A percentile compares a stretch with the other conserved stretches of the same genome.
phyloP scores from a whole-genome alignment of 108 stramenopile species.

The Skeletonema grethae region DNA sequence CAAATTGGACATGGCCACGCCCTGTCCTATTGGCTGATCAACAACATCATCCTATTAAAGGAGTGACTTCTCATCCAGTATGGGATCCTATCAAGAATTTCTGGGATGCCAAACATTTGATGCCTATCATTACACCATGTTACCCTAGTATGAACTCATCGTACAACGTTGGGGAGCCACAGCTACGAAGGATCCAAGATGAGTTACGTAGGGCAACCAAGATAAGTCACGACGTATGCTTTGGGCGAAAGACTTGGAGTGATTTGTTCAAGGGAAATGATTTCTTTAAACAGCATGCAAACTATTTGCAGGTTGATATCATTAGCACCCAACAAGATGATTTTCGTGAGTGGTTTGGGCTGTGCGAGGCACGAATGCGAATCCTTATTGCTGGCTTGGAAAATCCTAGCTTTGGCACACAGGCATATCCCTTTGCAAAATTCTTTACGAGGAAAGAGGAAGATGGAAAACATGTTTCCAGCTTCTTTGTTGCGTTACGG shows the following conservation, averaged over 20 bases:
- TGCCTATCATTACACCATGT: slow-evolving; percentile 97
- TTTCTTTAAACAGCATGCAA: slow-evolving; percentile 52
- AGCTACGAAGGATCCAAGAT: slow-evolving; percentile 78
- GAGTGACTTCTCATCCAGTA: slow-evolving; percentile 46
- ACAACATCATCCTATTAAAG: slow-evolving; percentile 11
- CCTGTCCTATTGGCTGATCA: slow-evolving; percentile 52
- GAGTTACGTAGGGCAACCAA: slow-evolving; percentile 67
- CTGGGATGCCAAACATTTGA: slow-evolving; percentile 76
- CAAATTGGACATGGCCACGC: slow-evolving; percentile 85
- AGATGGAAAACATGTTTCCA: slow-evolving; percentile 34
- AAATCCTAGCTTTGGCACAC: slow-evolving; percentile 49
- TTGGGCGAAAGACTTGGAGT: slow-evolving; percentile 32
- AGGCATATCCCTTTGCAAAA: slow-evolving; percentile 68
- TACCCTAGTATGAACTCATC: slow-evolving; percentile 97
- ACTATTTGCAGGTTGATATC: slow-evolving; percentile 67
- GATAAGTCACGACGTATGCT: slow-evolving; percentile 27
- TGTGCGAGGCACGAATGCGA: slow-evolving; percentile 77
- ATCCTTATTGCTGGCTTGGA: slow-evolving; percentile 66
- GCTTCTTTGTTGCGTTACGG: slow-evolving; percentile 71
- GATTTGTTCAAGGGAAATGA: slow-evolving; percentile 53
- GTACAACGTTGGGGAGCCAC: slow-evolving; percentile 92
- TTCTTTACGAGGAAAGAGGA: slow-evolving; percentile 56
- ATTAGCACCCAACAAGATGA: slow-evolving; percentile 50
- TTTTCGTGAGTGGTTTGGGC: slow-evolving; percentile 74
- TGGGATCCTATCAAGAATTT: slow-evolving; percentile 82